phyloP scores from a whole-genome alignment of 768 basidiomycete genomes.

The Myochromella boudieri region DNA sequence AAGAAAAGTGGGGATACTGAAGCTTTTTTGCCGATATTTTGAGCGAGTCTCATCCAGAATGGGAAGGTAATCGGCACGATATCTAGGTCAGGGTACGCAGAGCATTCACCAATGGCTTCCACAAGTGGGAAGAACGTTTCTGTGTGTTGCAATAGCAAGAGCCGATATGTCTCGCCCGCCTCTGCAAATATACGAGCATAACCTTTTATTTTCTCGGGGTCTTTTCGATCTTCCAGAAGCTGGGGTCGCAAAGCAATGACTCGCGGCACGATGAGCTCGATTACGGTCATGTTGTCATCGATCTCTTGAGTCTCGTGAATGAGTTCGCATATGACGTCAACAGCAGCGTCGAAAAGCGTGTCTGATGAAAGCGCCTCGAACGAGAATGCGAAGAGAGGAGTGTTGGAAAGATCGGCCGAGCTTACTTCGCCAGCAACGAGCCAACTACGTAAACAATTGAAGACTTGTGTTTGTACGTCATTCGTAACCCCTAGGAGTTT shows the following conservation, averaged over 20 bases:
- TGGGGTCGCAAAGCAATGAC: constrained; percentile 71
- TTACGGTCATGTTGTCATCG: constrained; percentile 88
- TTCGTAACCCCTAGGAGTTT: constrained; percentile 73
- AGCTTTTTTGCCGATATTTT: constrained; percentile 76
- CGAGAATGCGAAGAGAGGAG: constrained; percentile 76
- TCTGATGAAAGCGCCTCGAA: constrained; percentile 86
- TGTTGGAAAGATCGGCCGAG: constrained; percentile 60
- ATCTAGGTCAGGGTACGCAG: constrained; percentile 91
- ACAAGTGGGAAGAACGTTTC: constrained; percentile 95
- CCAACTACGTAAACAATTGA: constrained; percentile 87
- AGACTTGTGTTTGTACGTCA: constrained; percentile 76
- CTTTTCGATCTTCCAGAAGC: constrained; percentile 62
- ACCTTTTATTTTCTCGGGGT: constrained; percentile 87
- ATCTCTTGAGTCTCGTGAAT: constrained; percentile 99
- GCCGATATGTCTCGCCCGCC: constrained; percentile 94
- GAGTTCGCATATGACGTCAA: constrained; percentile 89
- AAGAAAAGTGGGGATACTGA: constrained; percentile 74
- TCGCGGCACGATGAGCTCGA: constrained; percentile 85
- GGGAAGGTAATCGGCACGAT: constrained; percentile 97
- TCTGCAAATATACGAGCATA: constrained; percentile 93
- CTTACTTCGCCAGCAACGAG: constrained; percentile 82
- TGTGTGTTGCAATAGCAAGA: constrained; percentile 84
- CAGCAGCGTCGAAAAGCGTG: constrained; percentile 89
- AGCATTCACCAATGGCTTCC: constrained; percentile 90
- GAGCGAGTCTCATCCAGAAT: constrained; percentile 98